These are phyloP conservation scores for Fusarium circinatum DNA, from an alignment of 2,329 filamentous ascomycete species.

Conservation along the genomic window DNA sequence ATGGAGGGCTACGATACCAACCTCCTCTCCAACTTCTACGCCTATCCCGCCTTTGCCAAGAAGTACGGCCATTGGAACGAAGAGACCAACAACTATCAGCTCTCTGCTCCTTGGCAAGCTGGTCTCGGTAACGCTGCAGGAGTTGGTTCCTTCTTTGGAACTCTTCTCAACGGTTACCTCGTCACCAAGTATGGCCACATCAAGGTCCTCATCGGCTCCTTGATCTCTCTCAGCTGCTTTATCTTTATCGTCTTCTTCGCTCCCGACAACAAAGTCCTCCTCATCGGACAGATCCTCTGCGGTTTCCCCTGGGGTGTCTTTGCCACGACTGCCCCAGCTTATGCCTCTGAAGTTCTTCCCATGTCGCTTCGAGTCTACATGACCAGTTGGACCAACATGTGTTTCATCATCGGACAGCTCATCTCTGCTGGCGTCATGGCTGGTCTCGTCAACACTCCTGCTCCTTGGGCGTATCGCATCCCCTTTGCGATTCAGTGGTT, in stretches of 20 bases:
- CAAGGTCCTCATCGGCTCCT: conserved; percentile 55
- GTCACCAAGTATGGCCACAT: conserved; percentile 56
- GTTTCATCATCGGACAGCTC: conserved; percentile 59
- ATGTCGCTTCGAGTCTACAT: conserved; percentile 55
- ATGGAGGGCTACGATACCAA: conserved; percentile 57
- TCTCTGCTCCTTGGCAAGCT: conserved; percentile 62
- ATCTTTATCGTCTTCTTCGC: conserved; percentile 62
- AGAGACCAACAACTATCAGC: conserved; percentile 46
- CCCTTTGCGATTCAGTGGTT: conserved; percentile 62
- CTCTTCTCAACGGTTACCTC: conserved; percentile 58
- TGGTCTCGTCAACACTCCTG: conserved; percentile 41
- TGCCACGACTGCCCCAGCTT: conserved; percentile 56
- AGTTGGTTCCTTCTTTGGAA: conserved; percentile 60
- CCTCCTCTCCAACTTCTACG: conserved; percentile 52
- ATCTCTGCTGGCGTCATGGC: conserved; percentile 50
- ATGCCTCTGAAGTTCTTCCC: conserved; percentile 57
- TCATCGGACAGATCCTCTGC: conserved; percentile 57
- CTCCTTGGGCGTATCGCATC: conserved; percentile 58
- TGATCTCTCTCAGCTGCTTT: conserved; percentile 52
- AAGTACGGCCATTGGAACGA: conserved; percentile 47
- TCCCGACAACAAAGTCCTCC: conserved; percentile 49
- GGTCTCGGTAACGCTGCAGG: conserved; percentile 56
- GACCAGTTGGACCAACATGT: conserved; percentile 59
- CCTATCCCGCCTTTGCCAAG: conserved; percentile 45
- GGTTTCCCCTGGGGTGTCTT: conserved; percentile 60